A percentile compares a stretch with the other conserved stretches of the same genome.
Evolutionary conservation across 345 rosid species (phyloP).

Genomic region (Lagerstroemia speciosa): DNA sequence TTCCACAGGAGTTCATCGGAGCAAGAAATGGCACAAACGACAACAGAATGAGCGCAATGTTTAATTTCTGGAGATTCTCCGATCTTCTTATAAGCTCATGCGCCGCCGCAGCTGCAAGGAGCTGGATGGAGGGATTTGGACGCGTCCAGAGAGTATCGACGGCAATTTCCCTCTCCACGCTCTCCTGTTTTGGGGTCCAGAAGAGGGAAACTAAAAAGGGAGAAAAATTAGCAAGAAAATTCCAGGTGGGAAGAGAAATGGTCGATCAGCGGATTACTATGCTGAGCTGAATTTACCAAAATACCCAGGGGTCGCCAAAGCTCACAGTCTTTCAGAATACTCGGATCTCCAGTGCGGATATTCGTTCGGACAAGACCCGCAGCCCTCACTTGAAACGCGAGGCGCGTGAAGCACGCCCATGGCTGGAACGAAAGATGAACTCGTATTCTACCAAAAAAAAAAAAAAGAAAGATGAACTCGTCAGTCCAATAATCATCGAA

Average conservation of each 20-base stretch:
- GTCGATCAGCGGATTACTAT: not conserved
- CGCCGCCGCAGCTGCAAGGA: not conserved
- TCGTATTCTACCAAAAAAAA: too few relatives aligned
- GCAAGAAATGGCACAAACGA: not conserved
- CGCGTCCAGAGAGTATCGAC: not conserved
- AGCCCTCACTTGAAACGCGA: not conserved
- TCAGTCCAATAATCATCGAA: too few relatives aligned
- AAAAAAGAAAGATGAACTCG: too few relatives aligned
- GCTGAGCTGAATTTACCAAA: not conserved
- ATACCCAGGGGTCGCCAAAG: not conserved
- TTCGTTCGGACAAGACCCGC: not conserved
- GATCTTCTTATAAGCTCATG: not conserved
- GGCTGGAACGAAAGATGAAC: not conserved
- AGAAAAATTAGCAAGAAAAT: not conserved
- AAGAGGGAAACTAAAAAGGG: not conserved
- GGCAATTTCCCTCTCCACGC: not conserved
- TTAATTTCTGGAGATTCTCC: not conserved
- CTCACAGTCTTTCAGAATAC: not conserved
- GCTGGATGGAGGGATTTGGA: slow-evolving; percentile 1
- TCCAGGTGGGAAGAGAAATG: not conserved
- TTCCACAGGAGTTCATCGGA: not conserved
- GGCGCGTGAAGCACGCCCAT: not conserved
- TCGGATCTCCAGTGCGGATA: not conserved
- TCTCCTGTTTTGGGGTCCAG: not conserved
- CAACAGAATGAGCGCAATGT: not conserved